These are phyloP conservation scores for Ophiosphaerella herpotricha DNA, from an alignment of 2,329 filamentous ascomycete species.

Conservation along the genomic window DNA sequence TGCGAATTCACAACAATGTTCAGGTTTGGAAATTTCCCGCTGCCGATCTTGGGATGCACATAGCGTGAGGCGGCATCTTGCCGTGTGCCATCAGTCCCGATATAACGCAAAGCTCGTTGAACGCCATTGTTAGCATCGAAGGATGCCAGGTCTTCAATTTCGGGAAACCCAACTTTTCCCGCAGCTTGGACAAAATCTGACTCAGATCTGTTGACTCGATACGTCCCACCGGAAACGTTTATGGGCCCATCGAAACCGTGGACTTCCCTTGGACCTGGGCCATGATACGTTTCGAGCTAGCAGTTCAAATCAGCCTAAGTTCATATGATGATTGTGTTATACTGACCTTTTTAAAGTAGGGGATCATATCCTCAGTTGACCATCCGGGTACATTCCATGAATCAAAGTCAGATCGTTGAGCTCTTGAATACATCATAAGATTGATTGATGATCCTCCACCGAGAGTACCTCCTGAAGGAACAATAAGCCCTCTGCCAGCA, in stretches of 20 bases:
- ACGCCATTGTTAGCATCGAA: constrained; percentile 51
- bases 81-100: constrained; percentile 56
- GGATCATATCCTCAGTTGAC: constrained; percentile 57
- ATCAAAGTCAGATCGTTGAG: constrained; percentile 55
- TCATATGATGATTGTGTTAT: no score
- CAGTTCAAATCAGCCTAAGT: not conserved
- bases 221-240: constrained; percentile 59
- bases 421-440: constrained; percentile 51
- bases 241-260: constrained; percentile 63
- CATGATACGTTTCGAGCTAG: constrained; percentile 62
- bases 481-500: constrained; percentile 50
- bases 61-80: constrained; percentile 63
- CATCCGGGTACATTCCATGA: constrained; percentile 59
- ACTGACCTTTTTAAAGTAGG: constrained; percentile 57
- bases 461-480: constrained; percentile 57
- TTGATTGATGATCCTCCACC: constrained; percentile 61
- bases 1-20: constrained; percentile 63
- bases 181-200: constrained; percentile 58
- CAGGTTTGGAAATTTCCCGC: constrained; percentile 60
- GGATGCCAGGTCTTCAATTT: constrained; percentile 59
- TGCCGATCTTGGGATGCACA: constrained; percentile 57
- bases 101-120: constrained; percentile 55
- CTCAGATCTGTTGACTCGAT: constrained; percentile 47
- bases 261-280: constrained; percentile 47
- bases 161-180: constrained; percentile 54